phyloP scores from a whole-genome alignment of 108 stramenopile genomes.

The Tribonema minus region DNA sequence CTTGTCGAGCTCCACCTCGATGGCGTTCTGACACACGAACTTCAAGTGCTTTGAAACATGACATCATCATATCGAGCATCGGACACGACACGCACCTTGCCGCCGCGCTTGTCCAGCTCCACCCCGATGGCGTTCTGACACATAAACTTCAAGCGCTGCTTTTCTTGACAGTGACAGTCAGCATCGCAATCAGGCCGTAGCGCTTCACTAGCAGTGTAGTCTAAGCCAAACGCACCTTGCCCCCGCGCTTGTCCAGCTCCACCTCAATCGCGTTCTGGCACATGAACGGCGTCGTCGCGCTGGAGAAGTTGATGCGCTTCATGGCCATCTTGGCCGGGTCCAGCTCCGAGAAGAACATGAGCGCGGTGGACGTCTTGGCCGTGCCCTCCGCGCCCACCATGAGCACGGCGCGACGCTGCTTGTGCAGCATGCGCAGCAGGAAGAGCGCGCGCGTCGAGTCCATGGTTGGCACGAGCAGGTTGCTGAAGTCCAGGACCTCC shows the following conservation, averaged over 20 bases:
- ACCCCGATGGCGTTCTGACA: conserved; percentile 67
- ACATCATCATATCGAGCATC: no score
- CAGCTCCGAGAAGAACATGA: conserved; percentile 73
- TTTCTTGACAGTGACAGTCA: no score
- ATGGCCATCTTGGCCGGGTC: conserved; percentile 65
- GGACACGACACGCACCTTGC: no score
- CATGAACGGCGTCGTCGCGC: conserved; percentile 79
- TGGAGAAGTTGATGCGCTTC: conserved; percentile 79
- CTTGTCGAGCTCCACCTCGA: conserved; percentile 83
- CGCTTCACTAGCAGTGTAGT: no score
- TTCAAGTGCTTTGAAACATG: no score
- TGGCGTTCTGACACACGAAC: conserved; percentile 75
- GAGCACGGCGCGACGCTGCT: conserved; percentile 64
- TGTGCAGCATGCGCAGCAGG: conserved; percentile 68
- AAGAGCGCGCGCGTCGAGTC: conserved; percentile 75
- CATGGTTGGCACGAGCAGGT: conserved; percentile 83
- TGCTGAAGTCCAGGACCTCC: conserved; percentile 75
- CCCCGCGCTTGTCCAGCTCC: conserved; percentile 82
- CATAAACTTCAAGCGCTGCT: no score
- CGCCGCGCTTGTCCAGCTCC: conserved; percentile 66
- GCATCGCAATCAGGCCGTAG: no score
- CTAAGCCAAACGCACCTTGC: no score
- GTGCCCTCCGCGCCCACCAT: conserved; percentile 83
- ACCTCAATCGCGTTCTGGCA: conserved; percentile 78
- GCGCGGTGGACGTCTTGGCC: conserved; percentile 79